Evolutionary conservation across 1,284 basidiomycete genomes (phyloP), one percentile per base, ranked within the genome.

Genomic region (Leccinum pachyderme): DNA sequence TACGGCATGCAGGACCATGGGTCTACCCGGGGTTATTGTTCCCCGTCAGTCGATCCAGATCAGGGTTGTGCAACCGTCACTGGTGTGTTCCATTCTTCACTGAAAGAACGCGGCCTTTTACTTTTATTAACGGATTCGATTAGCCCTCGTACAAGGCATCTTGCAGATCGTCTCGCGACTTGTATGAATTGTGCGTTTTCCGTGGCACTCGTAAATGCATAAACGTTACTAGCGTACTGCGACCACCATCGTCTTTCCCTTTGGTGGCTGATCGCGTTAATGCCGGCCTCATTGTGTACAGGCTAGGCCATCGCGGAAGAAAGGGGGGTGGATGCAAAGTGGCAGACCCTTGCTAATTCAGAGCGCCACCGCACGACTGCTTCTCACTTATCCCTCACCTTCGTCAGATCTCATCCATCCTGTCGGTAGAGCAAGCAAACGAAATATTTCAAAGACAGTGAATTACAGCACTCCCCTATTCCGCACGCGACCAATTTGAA

Each of bases 131-230:
- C 43, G n/a, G 29, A 51, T 41, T 13, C 15, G 43, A 28, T 41
- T 24, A 11, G 35, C 39, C 39, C 43, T 29, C 22, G 22, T 50
- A 13, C 11, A 35, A 39, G 47, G 18, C 9, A 13, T 33, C 31
- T 39, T 60, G 54, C 45, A 61, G 52, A 63, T 64, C 60, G 31
- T 61, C 57, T 53, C 48, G 53, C 24, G 52, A 49, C 45, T 49
- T 59, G 51, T 47, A 53, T 63, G n/a, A 50, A 49, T 22, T 50
- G 51, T 51, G 45, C 54, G 27, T 39, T 49, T 25, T 51, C 25
- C 22, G 47, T 51, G 48, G 44, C 52, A 52, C 27, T 8, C 25
- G 46, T 48, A 47, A 47, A 52, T 50, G 48, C 53, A 41, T 24
- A 22, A 41, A 41, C 2, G 22, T 41, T 24, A 24, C 22, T 24